These are phyloP conservation scores for Zygoascus ofunaensis DNA, from an alignment of 805 yeast species.

Conservation along the genomic window DNA sequence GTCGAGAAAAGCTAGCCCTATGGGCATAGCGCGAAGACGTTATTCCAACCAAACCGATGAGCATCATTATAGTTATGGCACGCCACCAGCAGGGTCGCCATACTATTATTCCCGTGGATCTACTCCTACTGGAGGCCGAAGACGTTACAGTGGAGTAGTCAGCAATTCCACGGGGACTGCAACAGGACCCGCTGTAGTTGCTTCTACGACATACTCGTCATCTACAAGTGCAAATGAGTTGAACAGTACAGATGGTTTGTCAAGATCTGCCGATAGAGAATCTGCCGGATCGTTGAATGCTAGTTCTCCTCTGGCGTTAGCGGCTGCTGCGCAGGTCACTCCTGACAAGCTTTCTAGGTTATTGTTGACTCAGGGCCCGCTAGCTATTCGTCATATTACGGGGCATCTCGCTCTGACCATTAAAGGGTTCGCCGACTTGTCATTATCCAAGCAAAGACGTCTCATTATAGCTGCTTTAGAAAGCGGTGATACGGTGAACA, in stretches of 20 bases:
- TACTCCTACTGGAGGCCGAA: background rate
- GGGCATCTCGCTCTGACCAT: slow-evolving; percentile 66
- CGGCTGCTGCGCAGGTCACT: slow-evolving; percentile 79
- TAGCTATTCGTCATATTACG: slow-evolving; percentile 85
- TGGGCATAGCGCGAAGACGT: background rate
- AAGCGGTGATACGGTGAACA: slow-evolving; percentile 43
- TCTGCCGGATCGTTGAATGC: slow-evolving; percentile 36
- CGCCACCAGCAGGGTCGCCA: background rate
- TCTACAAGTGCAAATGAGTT: too few species aligned
- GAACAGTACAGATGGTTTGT: too few species aligned
- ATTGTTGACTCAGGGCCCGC: slow-evolving; percentile 66
- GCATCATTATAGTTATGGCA: background rate
- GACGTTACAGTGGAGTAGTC: background rate
- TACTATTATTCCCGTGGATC: background rate
- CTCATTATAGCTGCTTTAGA: slow-evolving; percentile 85
- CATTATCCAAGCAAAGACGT: slow-evolving; percentile 81
- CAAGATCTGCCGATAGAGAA: slow-evolving; percentile 4
- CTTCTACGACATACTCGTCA: too few species aligned
- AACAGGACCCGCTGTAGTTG: background rate
- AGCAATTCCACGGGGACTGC: background rate
- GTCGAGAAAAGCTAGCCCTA: background rate
- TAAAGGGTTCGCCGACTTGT: slow-evolving; percentile 67
- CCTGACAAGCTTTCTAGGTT: slow-evolving; percentile 66
- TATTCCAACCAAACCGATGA: background rate
- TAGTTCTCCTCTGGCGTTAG: slow-evolving; percentile 78